Evolutionary conservation across 2,329 filamentous ascomycete genomes (phyloP), one percentile per base, ranked within the genome.

Genomic region (Xylariaceae sp.): DNA sequence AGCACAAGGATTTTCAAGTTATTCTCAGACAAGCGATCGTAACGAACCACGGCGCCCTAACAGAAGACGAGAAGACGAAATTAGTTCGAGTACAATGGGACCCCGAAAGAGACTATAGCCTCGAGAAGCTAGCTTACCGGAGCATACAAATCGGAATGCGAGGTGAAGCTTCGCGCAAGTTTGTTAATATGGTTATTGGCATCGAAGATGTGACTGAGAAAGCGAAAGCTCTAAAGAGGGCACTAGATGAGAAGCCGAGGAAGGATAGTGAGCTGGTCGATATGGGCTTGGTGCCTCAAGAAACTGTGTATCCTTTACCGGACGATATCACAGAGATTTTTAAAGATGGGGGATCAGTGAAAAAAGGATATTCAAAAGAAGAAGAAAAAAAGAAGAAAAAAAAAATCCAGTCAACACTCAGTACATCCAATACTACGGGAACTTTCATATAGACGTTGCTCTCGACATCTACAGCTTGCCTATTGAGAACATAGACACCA

Each of bases 121-220:
- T 82, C 10, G 69, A 60, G 10, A 67, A 64, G 49, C 49, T 82
- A 41, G 59, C 55, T 6, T 72, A 77, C 56, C 65, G 80, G 34
- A 81, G 77, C 55, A 78, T 84, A 22, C 80, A 84, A 66, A 76
- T 83, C 50, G 80, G 80, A 1, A 72, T 83, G n/a, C 71, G 74
- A 1, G 69, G 62, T 2, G 60, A 59, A 1, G 71, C 71, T 25
- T 59, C 62, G 22, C 62, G 55, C 22, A 82, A 75, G 72, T 65
- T 71, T 3, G 64, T 70, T 29, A 66, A 77, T 34, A 75, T 74
- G 69, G 76, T 82, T 53, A 63, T 71, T 4, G 64, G 63, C 4
- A 79, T 84, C 44, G 70, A 76, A 42, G 80, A 83, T 66, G 77
- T 82, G 3, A 84, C 79, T 3, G 72, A 72, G 17, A 67, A 58